These are phyloP conservation scores for Angomonas deanei DNA, from an alignment of 208 protist species.

Conservation along the genomic window DNA sequence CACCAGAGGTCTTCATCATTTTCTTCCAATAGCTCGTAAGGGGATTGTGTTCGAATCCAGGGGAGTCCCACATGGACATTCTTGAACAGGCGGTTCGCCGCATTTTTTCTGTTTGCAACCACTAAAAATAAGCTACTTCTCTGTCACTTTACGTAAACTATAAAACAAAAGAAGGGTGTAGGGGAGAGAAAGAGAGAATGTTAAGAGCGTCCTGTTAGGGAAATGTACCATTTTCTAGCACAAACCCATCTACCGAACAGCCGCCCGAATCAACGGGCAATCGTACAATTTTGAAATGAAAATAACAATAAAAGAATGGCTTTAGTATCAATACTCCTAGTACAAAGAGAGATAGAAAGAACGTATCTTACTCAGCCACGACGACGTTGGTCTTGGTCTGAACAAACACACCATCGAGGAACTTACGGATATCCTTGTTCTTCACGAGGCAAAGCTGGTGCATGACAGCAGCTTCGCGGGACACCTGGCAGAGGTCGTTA, in stretches of 20 bases:
- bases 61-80: constrained; percentile 82
- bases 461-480: constrained; percentile 92
- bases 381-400: constrained; percentile 92
- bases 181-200: background rate
- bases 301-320: constrained; percentile 1
- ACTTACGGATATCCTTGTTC: constrained; percentile 99
- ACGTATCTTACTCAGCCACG: constrained; percentile 38
- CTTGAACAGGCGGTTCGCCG: constrained; percentile 9
- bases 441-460: constrained; percentile 94
- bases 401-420: constrained; percentile 99
- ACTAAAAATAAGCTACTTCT: background rate
- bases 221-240: no score
- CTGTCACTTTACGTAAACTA: background rate
- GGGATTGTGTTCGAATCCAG: constrained; percentile 74
- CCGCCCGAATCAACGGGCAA: no score
- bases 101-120: constrained; percentile 12
- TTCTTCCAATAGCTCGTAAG: constrained; percentile 77
- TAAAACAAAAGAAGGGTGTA: background rate
- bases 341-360: background rate
- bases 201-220: no score
- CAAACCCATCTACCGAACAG: no score
- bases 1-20: constrained; percentile 73
- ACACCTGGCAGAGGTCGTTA: constrained; percentile 94
- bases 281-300: background rate
- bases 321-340: background rate